Percentiles rank a stretch among this genome's conserved stretches.
Conservation (phyloP, 805 yeast genomes). For the Danielia oregonensis region DNA sequence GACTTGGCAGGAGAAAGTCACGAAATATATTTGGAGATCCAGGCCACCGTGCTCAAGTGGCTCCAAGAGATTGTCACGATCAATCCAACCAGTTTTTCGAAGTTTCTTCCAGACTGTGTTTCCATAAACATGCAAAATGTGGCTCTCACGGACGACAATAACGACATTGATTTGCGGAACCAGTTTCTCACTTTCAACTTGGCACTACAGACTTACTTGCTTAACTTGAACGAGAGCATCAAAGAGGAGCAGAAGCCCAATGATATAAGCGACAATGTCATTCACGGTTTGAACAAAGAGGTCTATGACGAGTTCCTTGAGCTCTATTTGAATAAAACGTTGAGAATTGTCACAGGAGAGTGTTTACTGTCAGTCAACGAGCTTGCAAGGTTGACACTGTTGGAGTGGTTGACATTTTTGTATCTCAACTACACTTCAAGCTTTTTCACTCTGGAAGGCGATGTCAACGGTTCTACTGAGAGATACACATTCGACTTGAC, state of each 20-base stretch:
- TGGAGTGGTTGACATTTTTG: slow-evolving; percentile 86
- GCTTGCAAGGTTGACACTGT: slow-evolving; percentile 73
- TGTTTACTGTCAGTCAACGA: slow-evolving; percentile 50
- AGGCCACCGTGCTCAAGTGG: slow-evolving; percentile 80
- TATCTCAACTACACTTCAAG: slow-evolving; percentile 55
- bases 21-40: slow-evolving; percentile 54
- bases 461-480: slow-evolving; percentile 7
- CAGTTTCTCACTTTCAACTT: slow-evolving; percentile 34
- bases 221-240: slow-evolving; percentile 22
- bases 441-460: slow-evolving; percentile 32
- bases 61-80: slow-evolving; percentile 65
- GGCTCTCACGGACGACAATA: slow-evolving; percentile 32
- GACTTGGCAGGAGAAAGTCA: slow-evolving; percentile 34
- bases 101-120: slow-evolving; percentile 70
- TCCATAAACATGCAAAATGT: slow-evolving; percentile 54
- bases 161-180: slow-evolving; percentile 35
- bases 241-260: slow-evolving; percentile 18
- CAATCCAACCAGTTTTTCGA: slow-evolving; percentile 71
- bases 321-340: slow-evolving; percentile 45
- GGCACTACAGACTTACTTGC: slow-evolving; percentile 30
- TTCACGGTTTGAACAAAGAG: slow-evolving; percentile 41
- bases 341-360: slow-evolving; percentile 69
- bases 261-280: slow-evolving; percentile 50
- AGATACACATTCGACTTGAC: slow-evolving; percentile 51
- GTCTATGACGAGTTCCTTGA: slow-evolving; percentile 40